Conservation (phyloP, 257 asterid genomes). For the Lycium barbarum region DNA sequence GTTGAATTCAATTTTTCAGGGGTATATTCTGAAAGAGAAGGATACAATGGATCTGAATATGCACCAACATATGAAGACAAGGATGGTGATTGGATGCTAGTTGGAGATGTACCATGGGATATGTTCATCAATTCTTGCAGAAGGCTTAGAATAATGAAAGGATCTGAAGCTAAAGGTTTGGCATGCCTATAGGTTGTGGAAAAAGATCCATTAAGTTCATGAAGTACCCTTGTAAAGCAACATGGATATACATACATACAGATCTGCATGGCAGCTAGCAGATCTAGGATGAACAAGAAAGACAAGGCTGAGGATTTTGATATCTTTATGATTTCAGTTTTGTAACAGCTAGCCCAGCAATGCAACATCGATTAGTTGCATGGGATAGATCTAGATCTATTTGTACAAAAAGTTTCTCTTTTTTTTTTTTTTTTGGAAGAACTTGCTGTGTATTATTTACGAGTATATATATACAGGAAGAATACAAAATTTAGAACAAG, state of each 20-base stretch:
- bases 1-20: conserved; percentile 39
- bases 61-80: conserved; percentile 90
- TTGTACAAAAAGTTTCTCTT: not conserved
- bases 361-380: not conserved
- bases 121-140: conserved; percentile 84
- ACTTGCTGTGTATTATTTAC: conserved; percentile 2
- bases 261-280: not conserved
- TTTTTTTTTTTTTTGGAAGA: not conserved
- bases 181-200: conserved; percentile 9
- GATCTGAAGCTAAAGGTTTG: conserved; percentile 80
- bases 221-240: not conserved
- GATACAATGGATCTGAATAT: conserved; percentile 72
- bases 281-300: conserved; percentile 4
- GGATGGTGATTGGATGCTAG: conserved; percentile 99
- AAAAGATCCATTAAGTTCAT: not conserved
- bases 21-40: conserved; percentile 76
- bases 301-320: not conserved
- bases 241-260: not conserved
- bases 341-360: not conserved
- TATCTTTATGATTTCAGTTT: not conserved
- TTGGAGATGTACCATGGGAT: conserved; percentile 98
- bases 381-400: conserved; percentile 12
- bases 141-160: conserved; percentile 80
- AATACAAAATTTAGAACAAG: not conserved
- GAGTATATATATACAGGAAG: not conserved